Conservation (phyloP, 2,329 filamentous ascomycete species). For the Cryphonectria parasitica region DNA sequence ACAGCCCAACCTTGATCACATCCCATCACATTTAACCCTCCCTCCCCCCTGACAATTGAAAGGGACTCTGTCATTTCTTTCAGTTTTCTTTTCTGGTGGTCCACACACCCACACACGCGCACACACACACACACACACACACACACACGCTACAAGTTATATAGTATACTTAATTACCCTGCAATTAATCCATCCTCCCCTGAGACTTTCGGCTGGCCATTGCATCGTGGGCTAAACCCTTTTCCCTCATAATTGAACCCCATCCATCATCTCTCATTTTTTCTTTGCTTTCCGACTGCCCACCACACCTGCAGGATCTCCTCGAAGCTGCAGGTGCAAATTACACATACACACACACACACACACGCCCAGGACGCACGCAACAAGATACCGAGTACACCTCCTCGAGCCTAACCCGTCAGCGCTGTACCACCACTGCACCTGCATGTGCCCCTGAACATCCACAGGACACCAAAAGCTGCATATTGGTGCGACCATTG, state of each 20-base stretch:
- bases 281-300: no score
- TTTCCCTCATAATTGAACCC: neutral
- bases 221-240: neutral
- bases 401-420: no score
- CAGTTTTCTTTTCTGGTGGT: neutral
- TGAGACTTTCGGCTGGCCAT: neutral
- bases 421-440: neutral
- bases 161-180: neutral
- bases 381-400: no score
- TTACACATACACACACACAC: neutral
- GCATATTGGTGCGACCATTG: neutral
- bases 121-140: neutral
- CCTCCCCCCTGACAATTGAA: neutral
- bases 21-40: neutral
- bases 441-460: slow-evolving; percentile 10
- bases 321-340: neutral
- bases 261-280: neutral
- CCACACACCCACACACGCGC: neutral
- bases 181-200: neutral
- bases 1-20: neutral
- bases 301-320: no score
- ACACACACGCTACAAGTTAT: neutral
- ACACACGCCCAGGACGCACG: no score
- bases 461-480: neutral
- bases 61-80: neutral